Evolutionary conservation across 208 protist species (phyloP).

Genomic region (Crithidia acanthocephali): DNA sequence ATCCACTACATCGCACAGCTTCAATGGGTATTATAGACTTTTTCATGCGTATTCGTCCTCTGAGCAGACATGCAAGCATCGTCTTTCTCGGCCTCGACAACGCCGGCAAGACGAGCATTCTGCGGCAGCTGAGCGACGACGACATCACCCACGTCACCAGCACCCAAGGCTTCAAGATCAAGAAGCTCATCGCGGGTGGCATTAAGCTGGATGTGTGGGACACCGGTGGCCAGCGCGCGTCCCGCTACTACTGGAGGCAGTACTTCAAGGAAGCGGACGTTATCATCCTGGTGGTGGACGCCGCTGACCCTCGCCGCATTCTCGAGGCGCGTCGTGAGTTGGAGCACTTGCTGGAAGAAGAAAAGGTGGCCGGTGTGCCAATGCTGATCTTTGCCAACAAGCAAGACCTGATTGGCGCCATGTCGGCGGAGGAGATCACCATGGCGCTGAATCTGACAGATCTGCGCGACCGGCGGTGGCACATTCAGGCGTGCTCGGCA

Average conservation of each 20-base stretch:
- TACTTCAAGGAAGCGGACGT: slow-evolving; percentile 96
- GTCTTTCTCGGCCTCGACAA: slow-evolving; percentile 98
- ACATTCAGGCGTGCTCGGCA: slow-evolving; percentile 95
- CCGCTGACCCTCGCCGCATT: slow-evolving; percentile 85
- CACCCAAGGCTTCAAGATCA: slow-evolving; percentile 98
- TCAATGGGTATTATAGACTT: slow-evolving; percentile 93
- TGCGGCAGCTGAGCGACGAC: slow-evolving; percentile 94
- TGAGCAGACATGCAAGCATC: slow-evolving; percentile 84
- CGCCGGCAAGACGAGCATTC: slow-evolving; percentile 96
- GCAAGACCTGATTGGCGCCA: slow-evolving; percentile 94
- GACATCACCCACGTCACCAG: slow-evolving; percentile 93
- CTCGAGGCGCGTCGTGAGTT: slow-evolving; percentile 93
- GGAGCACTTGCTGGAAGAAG: slow-evolving; percentile 90
- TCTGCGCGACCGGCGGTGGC: slow-evolving; percentile 88
- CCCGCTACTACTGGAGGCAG: slow-evolving; percentile 97
- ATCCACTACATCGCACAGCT: no score
- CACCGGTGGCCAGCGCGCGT: slow-evolving; percentile 95
- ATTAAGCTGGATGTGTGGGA: slow-evolving; percentile 98
- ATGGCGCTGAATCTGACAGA: slow-evolving; percentile 75
- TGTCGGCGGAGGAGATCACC: slow-evolving; percentile 71
- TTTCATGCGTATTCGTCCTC: slow-evolving; percentile 83
- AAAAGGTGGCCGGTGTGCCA: slow-evolving; percentile 93
- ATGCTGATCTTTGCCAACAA: slow-evolving; percentile 98
- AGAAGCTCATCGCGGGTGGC: slow-evolving; percentile 87
- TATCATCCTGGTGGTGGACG: slow-evolving; percentile 96